Base-by-base conservation (phyloP, 202 grass and related monocot genomes). In the Zoysia matrella region DNA sequence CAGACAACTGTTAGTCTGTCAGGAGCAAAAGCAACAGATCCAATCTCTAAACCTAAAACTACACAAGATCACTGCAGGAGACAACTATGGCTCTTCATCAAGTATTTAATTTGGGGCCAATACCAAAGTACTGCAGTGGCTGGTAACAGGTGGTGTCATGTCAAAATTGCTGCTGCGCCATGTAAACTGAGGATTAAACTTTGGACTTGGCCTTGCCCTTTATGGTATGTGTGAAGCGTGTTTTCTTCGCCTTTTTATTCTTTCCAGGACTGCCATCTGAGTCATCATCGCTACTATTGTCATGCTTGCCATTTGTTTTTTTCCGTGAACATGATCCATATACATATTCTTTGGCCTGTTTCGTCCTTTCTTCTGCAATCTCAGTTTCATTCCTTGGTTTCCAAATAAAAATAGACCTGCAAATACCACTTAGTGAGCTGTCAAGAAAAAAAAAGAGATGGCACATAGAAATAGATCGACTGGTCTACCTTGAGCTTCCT, bases 361-460 rank as follows among this genome's bases (percentile, higher is more conserved):
- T 89, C 12, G 43, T 80, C 48, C 85, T 60, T 72, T 90, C 80
- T 55, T 83, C 74, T 46, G 76, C 30, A n/a, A 69, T 44, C 69
- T 82, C 80, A 54, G 41, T 12, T 50, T 83, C 87, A 2, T 43
- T 76, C 62, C 86, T 93, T 72, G 89, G 85, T 76, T 95, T 95
- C 95, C 95, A 98, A 78, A 98, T 91, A 77, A 98, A 93, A 56
- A 98, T 73, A 52, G 90, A 95, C 83, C 95, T 98, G 73, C 53
- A 77, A 22, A 6, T 79, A 46, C 52, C 52, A 76, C 7, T 40
- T 51, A 7, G 4, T 80, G 43, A 69, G 43, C 65, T n/a, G 51
- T 50, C 60, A 46, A 67, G 42, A 11, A 5, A 12, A 47, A 67
- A 79, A 7, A 1, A 56, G n/a, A 9, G 5, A 76, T 57, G 8